phyloP scores from a whole-genome alignment of 73 alveolate genomes.

The Paramecium tetraurelia region DNA sequence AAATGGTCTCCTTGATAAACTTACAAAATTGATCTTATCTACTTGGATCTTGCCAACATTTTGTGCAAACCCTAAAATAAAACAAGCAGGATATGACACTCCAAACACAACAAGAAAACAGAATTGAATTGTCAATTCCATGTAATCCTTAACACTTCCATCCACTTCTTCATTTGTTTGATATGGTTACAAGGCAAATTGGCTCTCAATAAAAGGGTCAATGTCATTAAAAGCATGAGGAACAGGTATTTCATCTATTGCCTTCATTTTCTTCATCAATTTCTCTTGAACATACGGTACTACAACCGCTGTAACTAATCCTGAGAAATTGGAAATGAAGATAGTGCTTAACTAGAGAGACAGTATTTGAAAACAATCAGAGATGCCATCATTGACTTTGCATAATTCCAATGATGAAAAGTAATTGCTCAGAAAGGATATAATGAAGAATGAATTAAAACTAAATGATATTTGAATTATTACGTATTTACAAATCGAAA shows the following conservation, averaged over 20 bases:
- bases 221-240: slow-evolving; percentile 45
- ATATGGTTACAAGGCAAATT: slow-evolving; percentile 47
- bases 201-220: slow-evolving; percentile 48
- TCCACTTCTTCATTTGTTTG: slow-evolving; percentile 61
- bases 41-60: slow-evolving; percentile 55
- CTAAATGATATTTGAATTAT: not conserved
- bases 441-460: slow-evolving; percentile 72
- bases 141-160: slow-evolving; percentile 67
- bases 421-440: slow-evolving; percentile 64
- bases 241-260: not conserved
- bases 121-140: slow-evolving; percentile 64
- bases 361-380: slow-evolving; percentile 57
- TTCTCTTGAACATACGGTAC: not conserved
- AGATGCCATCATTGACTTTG: not conserved
- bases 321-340: slow-evolving; percentile 23
- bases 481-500: slow-evolving; percentile 54
- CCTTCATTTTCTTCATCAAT: not conserved
- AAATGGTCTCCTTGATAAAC: slow-evolving; percentile 64
- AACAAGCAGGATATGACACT: slow-evolving; percentile 65
- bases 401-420: slow-evolving; percentile 5
- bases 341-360: slow-evolving; percentile 55
- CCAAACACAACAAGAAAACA: slow-evolving; percentile 62
- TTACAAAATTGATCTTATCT: slow-evolving; percentile 49
- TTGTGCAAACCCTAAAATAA: slow-evolving; percentile 43
- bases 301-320: not conserved